Percentiles rank a stretch among this genome's conserved stretches.
Conservation (phyloP, 352 stramenopile genomes). For the Plasmopara viticola region DNA sequence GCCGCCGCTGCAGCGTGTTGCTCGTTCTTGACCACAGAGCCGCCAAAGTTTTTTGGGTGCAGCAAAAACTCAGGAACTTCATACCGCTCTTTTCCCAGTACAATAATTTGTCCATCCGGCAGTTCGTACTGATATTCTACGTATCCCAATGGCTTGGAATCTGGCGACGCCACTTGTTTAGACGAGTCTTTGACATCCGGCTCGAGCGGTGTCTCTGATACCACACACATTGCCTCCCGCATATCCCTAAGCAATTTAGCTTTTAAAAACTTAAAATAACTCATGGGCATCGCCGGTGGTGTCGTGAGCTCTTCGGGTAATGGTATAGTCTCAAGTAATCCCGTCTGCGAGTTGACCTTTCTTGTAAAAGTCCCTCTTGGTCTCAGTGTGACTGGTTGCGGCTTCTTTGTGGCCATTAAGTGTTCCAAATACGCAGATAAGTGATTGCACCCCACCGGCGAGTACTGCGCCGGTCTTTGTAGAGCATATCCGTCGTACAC, state of each 20-base stretch:
- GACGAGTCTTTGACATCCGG: constrained; percentile 24
- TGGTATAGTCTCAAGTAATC: constrained; percentile 50
- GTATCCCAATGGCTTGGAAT: constrained; percentile 16
- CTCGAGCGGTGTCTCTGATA: constrained; percentile 40
- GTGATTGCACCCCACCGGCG: constrained; percentile 60
- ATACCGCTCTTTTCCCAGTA: constrained; percentile 62
- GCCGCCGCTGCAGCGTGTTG: constrained; percentile 36
- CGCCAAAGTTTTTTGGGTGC: constrained; percentile 51
- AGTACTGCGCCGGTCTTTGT: constrained; percentile 70
- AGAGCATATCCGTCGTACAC: constrained; percentile 89
- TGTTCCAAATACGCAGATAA: constrained; percentile 68
- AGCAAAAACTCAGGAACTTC: constrained; percentile 73
- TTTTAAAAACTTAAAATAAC: constrained; percentile 71
- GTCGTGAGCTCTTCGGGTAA: constrained; percentile 33
- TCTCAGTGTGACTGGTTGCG: constrained; percentile 30
- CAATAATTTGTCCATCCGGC: constrained; percentile 63
- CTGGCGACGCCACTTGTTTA: constrained; percentile 6
- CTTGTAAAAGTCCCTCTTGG: constrained; percentile 63
- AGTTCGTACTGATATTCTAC: constrained; percentile 62
- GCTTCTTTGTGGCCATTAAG: constrained; percentile 42
- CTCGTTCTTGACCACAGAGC: constrained; percentile 39
- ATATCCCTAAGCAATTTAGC: constrained; percentile 71
- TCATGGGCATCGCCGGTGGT: constrained; percentile 45
- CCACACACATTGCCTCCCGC: constrained; percentile 54
- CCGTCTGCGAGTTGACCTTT: constrained; percentile 39